Conservation (phyloP, 495 filamentous ascomycete species). For the Penicillium waksmanii region DNA sequence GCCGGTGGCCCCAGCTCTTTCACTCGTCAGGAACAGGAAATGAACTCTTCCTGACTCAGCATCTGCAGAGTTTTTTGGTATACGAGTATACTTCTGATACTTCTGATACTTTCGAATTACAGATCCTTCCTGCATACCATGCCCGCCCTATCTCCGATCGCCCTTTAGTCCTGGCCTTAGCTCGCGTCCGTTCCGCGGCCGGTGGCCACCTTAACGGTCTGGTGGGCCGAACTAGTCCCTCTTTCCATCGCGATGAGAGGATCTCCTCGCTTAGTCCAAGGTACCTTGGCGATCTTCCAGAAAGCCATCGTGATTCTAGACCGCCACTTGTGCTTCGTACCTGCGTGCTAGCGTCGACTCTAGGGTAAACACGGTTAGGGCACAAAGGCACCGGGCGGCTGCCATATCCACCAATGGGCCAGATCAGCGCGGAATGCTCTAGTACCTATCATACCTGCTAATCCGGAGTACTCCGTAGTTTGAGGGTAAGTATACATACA, state of each 20-base stretch:
- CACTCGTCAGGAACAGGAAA: slow-evolving; percentile 1
- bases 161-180: slow-evolving; percentile 13
- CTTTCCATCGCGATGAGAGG: slow-evolving; percentile 1
- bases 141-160: slow-evolving; percentile 8
- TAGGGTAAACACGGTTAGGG: background rate
- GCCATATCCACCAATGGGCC: background rate
- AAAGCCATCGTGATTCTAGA: slow-evolving; percentile 20
- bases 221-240: slow-evolving; percentile 16
- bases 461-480: background rate
- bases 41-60: background rate
- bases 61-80: background rate
- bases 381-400: background rate
- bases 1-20: slow-evolving; percentile 13
- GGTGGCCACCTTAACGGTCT: slow-evolving; percentile 17
- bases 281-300: slow-evolving; percentile 16
- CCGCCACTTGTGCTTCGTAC: slow-evolving; percentile 24
- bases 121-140: background rate
- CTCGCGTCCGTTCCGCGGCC: slow-evolving; percentile 18
- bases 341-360: slow-evolving; percentile 13
- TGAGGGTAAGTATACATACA: background rate
- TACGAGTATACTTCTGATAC: background rate
- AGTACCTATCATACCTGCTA: background rate
- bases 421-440: background rate
- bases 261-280: background rate
- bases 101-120: background rate